Conservation (phyloP, 306 rosid species). For the Rosa persica region DNA sequence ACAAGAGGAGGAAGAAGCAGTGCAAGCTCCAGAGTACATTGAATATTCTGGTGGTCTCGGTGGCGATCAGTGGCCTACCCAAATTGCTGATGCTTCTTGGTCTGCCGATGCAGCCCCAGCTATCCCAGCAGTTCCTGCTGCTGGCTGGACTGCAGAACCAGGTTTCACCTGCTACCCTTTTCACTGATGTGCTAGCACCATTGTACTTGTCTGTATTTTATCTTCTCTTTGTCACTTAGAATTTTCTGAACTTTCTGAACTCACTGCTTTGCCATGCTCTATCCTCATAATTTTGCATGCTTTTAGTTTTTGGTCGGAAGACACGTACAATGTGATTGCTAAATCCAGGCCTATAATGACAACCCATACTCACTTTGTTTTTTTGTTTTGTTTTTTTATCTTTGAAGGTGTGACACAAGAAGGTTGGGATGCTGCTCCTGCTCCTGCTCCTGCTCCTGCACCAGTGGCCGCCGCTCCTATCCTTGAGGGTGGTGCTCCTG, state of each 20-base stretch:
- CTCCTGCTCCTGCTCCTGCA: conserved; percentile 36
- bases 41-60: conserved; percentile 41
- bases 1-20: conserved; percentile 71
- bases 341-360: not conserved
- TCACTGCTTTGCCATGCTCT: too few species aligned
- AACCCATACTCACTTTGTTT: not conserved
- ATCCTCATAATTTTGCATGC: not conserved
- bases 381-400: not conserved
- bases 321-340: not conserved
- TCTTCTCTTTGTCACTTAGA: not conserved
- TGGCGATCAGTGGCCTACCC: conserved; percentile 45
- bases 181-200: not conserved
- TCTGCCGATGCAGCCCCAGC: conserved; percentile 20
- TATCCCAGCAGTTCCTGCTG: conserved; percentile 29
- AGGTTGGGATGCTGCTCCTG: conserved; percentile 43
- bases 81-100: conserved; percentile 41
- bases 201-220: not conserved
- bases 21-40: conserved; percentile 46
- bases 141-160: conserved; percentile 37
- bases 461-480: conserved; percentile 4
- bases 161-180: conserved; percentile 14
- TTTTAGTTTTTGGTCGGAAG: not conserved
- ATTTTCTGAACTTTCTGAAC: not conserved
- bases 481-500: conserved; percentile 20
- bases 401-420: conserved; percentile 11